These are phyloP conservation scores for Penicillium sp. DNA, from an alignment of 2,329 filamentous ascomycete genomes.

Conservation along the genomic window DNA sequence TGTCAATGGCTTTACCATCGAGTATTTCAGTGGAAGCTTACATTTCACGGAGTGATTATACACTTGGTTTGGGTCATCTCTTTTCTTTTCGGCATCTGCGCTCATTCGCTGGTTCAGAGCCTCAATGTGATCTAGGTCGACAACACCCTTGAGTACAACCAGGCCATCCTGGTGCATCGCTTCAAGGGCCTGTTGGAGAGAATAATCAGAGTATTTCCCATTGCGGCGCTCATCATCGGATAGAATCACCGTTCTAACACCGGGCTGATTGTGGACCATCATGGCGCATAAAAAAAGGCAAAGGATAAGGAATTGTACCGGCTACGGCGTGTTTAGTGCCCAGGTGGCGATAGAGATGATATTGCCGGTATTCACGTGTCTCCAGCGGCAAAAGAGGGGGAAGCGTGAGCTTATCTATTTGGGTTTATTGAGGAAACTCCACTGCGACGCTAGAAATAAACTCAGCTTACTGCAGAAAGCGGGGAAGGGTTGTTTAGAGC, in stretches of 20 bases:
- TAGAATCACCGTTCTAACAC: not conserved
- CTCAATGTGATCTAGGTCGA: not conserved
- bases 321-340: not conserved
- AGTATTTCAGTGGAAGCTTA: not conserved
- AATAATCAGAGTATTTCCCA: not conserved
- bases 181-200: not conserved
- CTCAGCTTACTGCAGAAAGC: not conserved
- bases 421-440: not conserved
- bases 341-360: not conserved
- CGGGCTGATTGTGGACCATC: not conserved
- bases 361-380: not conserved
- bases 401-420: not conserved
- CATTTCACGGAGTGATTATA: slow-evolving; percentile 2
- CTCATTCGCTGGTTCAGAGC: not conserved
- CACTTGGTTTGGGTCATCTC: not conserved
- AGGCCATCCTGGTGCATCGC: not conserved
- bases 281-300: not conserved
- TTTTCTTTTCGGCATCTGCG: not conserved
- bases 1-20: not conserved
- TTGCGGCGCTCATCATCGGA: not conserved
- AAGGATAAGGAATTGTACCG: not conserved
- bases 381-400: not conserved
- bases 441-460: not conserved
- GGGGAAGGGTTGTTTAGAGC: not conserved
- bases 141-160: not conserved